Base-by-base conservation (phyloP, 805 yeast species). In the Ogataea ramenticola region DNA sequence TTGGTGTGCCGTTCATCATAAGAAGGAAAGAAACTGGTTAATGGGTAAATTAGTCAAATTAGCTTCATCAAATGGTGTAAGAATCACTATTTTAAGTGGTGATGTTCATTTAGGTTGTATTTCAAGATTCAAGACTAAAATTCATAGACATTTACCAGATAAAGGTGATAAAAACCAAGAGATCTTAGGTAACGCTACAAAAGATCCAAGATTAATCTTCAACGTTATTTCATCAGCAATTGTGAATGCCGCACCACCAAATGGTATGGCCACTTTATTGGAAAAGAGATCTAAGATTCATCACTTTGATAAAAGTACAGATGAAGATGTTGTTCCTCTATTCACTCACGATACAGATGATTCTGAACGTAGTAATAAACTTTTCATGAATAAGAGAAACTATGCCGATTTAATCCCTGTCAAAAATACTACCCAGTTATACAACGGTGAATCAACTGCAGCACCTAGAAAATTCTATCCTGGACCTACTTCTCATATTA, bases 1-100 rank as follows among this genome's bases (percentile, higher is more conserved):
- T 66, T 91, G 99, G 99, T 89, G 97, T 61, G 82, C 96, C 3
- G 73, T 73, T 46, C 76, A 82, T 60, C 99, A 91, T 66, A 93
- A 91, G 61, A 63, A 64, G 40, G 99, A 91, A 65, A 75, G 99
- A 48, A 91, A 91, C 62, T 58, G 60, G 51, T 69, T 91, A 34
- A 66, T 90, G 49, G 71, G 69, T 34, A 68, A 68, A 48, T 67
- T 91, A 39, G 79, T 81, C 49, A 75, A 75, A 37, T 79, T 89
- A 54, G 88, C 91, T 3, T 73, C 84, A 29, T 53, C 64, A 27
- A 60, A 73, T 49, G 82, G 82, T 4, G 78, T 84, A 4, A 72
- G 99, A 52, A 64, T 93, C 46, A 88, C 98, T 8, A 83, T 91
- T 47, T 67, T 91, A 21, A 77, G 90, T 14, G 99, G 99, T 27